phyloP scores from a whole-genome alignment of 1,284 basidiomycete species.

The Schizophyllum amplum region DNA sequence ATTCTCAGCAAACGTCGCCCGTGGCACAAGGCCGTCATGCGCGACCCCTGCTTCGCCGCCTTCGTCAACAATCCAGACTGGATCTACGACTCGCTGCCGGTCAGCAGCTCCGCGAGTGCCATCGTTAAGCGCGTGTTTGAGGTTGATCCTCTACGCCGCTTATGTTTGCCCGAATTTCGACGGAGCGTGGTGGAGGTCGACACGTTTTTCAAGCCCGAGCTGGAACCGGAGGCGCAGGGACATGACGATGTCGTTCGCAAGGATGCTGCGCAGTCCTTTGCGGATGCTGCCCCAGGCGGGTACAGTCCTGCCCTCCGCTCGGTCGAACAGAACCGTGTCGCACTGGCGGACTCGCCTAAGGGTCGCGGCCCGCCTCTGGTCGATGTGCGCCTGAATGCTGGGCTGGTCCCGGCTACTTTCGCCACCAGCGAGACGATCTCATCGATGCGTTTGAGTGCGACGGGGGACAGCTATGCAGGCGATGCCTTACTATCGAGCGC shows the following conservation, averaged over 20 bases:
- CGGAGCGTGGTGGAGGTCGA: conserved; percentile 46
- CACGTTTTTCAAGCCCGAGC: conserved; percentile 59
- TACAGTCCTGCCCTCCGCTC: not conserved
- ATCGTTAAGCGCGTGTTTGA: conserved; percentile 55
- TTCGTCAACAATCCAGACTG: conserved; percentile 63
- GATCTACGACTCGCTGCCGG: conserved; percentile 62
- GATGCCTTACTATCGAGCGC: not conserved
- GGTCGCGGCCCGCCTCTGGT: not conserved
- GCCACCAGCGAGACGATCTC: not conserved
- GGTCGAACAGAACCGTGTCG: not conserved
- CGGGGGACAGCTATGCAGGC: too few species aligned
- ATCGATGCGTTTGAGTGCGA: too few species aligned
- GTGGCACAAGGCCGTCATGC: conserved; percentile 52
- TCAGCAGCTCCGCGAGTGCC: conserved; percentile 48
- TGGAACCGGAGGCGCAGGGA: conserved; percentile 28
- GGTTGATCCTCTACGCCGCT: conserved; percentile 42
- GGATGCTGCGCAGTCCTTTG: too few species aligned
- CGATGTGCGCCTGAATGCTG: not conserved
- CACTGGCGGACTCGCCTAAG: not conserved
- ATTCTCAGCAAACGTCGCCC: not conserved
- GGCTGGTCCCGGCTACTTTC: not conserved
- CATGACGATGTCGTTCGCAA: not conserved
- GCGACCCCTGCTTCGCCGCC: conserved; percentile 68
- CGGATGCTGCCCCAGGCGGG: too few species aligned
- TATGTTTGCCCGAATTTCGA: conserved; percentile 55